Base-by-base conservation (phyloP, 2,329 filamentous ascomycete genomes). In the Neofusicoccum parvum region DNA sequence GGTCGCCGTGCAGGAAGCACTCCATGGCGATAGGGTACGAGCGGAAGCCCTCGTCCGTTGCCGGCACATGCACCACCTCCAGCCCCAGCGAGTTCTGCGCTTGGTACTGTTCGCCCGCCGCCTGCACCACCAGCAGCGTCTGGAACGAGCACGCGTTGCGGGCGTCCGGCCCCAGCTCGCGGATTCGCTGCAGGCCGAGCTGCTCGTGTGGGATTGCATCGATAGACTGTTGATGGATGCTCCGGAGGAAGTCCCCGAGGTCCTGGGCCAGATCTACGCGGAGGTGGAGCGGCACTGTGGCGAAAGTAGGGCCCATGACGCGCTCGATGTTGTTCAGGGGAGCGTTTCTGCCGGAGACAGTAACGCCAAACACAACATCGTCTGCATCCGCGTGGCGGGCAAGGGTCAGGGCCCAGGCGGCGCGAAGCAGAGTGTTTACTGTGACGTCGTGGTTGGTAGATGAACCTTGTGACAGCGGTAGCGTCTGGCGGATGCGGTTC, bases 31-130 rank as follows among this genome's bases (percentile, higher is more conserved):
- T 56, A 10, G 32, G 51, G 37, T 41, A 56, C 49, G 62, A 27
- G 66, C 58, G 20, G 65, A 64, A 67, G 46, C 60, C 65, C 49
- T 65, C 67, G 37, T 59, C 49, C 23, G 62, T 53, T 12, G 39
- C 54, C 5, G 53, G 43, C 27, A 20, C 48, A 41, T 50, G 46
- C 5, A 17, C 20, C 37, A 46, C 43, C 46, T 64, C 41, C 50
- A 49, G 59, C 48, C 60, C 46, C 53, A 53, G 48, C 32, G 51
- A 63, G 48, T 49, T 63, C 27, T 53, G 37, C n/a, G 36, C 46
- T 5, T 82, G 81, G 0, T 81, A 84, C 1, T 80, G 79, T 39
- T 85, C 75, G 68, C 85, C 82, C 68, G 83, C 86, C 0, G 84
- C 84, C 64, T 32, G 27, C 27, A 32, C 27, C 27, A 32, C 27